phyloP scores from a whole-genome alignment of 2,329 filamentous ascomycete species.

The Periconia digitata region DNA sequence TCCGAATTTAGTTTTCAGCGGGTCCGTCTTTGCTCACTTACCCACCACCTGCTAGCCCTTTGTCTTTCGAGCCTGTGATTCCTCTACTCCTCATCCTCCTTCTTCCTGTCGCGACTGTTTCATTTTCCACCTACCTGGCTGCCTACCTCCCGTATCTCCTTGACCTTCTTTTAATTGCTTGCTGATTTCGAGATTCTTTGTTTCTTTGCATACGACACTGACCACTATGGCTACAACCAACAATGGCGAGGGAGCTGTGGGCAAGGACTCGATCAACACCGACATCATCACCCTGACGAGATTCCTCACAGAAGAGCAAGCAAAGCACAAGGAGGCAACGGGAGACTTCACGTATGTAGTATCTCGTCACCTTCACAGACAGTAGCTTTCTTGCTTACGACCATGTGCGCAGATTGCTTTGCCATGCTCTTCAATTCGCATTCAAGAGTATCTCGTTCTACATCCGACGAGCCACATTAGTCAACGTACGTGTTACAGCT shows the following conservation, averaged over 20 bases:
- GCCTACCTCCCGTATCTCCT: conserved; percentile 10
- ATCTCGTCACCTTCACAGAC: too few relatives aligned
- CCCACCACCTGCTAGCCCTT: conserved; percentile 12
- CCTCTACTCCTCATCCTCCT: not conserved
- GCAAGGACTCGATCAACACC: conserved; percentile 83
- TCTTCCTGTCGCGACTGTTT: not conserved
- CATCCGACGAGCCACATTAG: conserved; percentile 91
- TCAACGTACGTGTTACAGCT: conserved; percentile 60
- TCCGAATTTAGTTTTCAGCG: conserved; percentile 24
- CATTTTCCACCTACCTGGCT: too few relatives aligned
- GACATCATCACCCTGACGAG: conserved; percentile 94
- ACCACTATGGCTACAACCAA: conserved; percentile 44
- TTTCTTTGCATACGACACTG: not conserved
- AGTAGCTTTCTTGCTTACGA: too few relatives aligned
- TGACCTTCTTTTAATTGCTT: conserved; percentile 1
- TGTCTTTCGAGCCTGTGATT: not conserved
- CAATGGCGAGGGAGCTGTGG: conserved; percentile 54
- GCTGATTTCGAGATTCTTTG: not conserved
- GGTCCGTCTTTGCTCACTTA: conserved; percentile 14
- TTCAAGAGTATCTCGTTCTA: conserved; percentile 99
- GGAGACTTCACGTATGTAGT: conserved; percentile 91
- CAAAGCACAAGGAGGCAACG: conserved; percentile 89
- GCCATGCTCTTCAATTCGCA: conserved; percentile 97
- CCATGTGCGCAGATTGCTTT: conserved; percentile 82
- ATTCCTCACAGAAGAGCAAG: conserved; percentile 94